Evolutionary conservation across 805 yeast species (phyloP).

Genomic region (Candida maltosa): DNA sequence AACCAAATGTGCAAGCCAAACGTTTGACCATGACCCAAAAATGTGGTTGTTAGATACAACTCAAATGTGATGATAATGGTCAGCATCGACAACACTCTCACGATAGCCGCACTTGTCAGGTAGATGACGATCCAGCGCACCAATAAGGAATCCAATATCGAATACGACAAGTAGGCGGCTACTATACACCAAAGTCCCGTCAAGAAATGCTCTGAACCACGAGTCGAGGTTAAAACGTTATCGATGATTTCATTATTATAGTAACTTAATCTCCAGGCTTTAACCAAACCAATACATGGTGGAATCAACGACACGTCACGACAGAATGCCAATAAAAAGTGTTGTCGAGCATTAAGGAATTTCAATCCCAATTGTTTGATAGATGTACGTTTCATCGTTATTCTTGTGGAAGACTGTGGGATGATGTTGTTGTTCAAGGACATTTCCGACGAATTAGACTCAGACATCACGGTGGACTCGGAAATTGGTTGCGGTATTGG

Average conservation of each 20-base stretch:
- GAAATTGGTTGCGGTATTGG: constrained; percentile 4
- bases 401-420: constrained; percentile 6
- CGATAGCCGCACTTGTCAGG: constrained; percentile 81
- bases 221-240: constrained; percentile 47
- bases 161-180: constrained; percentile 77
- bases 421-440: constrained; percentile 5
- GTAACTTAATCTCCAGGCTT: constrained; percentile 33
- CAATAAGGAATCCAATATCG: constrained; percentile 84
- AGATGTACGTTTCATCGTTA: constrained; percentile 12
- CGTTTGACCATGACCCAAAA: constrained; percentile 63
- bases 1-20: constrained; percentile 90
- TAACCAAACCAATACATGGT: constrained; percentile 52
- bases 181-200: constrained; percentile 94
- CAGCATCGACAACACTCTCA: constrained; percentile 82
- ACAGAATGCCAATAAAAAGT: constrained; percentile 71
- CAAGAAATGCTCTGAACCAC: constrained; percentile 74
- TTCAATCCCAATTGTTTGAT: constrained; percentile 63
- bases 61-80: constrained; percentile 68
- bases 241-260: not conserved
- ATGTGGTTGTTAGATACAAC: constrained; percentile 60
- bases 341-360: constrained; percentile 72
- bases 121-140: constrained; percentile 92
- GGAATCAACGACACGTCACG: constrained; percentile 75
- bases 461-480: constrained; percentile 2
- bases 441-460: constrained; percentile 4